phyloP scores from a whole-genome alignment of 768 basidiomycete species.

The Pisolithus marmoratus region DNA sequence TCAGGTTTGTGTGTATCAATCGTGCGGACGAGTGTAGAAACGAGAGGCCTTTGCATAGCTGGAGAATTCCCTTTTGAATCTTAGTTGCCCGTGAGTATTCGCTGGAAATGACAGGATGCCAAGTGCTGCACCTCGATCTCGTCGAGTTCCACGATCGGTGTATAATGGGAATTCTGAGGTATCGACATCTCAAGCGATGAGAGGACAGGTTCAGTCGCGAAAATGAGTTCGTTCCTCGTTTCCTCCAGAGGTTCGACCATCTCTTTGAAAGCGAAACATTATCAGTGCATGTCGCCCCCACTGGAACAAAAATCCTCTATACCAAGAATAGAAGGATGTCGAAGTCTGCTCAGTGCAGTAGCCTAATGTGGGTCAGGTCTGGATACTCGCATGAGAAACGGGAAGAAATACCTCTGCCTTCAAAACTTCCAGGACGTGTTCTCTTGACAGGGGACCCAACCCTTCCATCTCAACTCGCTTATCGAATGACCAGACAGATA shows the following conservation, averaged over 20 bases:
- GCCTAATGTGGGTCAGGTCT: conserved; percentile 46
- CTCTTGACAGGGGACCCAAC: conserved; percentile 56
- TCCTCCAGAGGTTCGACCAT: conserved; percentile 98
- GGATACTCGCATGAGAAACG: not conserved
- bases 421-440: conserved; percentile 75
- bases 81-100: conserved; percentile 23
- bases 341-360: conserved; percentile 72
- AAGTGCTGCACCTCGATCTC: conserved; percentile 77
- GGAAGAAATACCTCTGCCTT: conserved; percentile 73
- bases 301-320: conserved; percentile 12
- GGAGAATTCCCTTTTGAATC: conserved; percentile 96
- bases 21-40: conserved; percentile 93
- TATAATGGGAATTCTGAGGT: conserved; percentile 50
- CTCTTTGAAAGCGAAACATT: conserved; percentile 42
- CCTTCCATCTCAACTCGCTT: conserved; percentile 77
- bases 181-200: conserved; percentile 79
- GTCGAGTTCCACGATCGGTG: conserved; percentile 75
- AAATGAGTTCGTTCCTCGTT: conserved; percentile 80
- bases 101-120: not conserved
- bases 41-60: conserved; percentile 82
- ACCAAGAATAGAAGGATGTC: conserved; percentile 94
- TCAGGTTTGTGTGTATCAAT: conserved; percentile 87
- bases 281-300: conserved; percentile 1
- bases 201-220: conserved; percentile 88
- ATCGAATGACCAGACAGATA: conserved; percentile 90